Evolutionary conservation across 352 stramenopile genomes (phyloP).

Genomic region (Pythium monospermum): DNA sequence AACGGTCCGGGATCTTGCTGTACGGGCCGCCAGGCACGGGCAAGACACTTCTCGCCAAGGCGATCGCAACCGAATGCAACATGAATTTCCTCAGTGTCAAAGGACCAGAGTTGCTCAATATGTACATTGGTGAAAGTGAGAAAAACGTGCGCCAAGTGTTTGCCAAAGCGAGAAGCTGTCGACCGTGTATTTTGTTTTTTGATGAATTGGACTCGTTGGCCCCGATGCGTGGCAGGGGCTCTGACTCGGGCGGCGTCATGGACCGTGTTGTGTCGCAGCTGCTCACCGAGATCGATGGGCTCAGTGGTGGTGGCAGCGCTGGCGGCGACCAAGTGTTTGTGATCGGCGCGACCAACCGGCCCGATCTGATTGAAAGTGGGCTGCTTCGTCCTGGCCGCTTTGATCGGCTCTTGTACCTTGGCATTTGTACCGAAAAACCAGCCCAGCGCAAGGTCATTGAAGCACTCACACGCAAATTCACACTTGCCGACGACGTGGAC

Average conservation of each 20-base stretch:
- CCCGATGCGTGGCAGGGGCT: conserved; percentile 85
- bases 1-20: conserved; percentile 77
- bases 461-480: conserved; percentile 79
- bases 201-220: conserved; percentile 91
- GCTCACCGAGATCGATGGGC: conserved; percentile 92
- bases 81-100: conserved; percentile 97
- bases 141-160: conserved; percentile 95
- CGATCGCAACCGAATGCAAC: conserved; percentile 94
- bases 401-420: conserved; percentile 76
- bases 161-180: conserved; percentile 71
- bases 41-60: conserved; percentile 95
- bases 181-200: conserved; percentile 91
- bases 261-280: conserved; percentile 96
- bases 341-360: conserved; percentile 95
- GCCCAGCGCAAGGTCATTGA: conserved; percentile 82
- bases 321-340: conserved; percentile 90
- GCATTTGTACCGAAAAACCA: conserved; percentile 69
- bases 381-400: conserved; percentile 92
- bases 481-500: conserved; percentile 49
- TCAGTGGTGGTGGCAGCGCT: conserved; percentile 54
- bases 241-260: conserved; percentile 91
- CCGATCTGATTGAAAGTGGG: conserved; percentile 94
- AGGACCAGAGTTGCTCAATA: conserved; percentile 94
- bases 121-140: conserved; percentile 98
- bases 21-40: conserved; percentile 86